These are phyloP conservation scores for Polygonum maritimum DNA, from an alignment of 148 eudicot species.

Conservation along the genomic window DNA sequence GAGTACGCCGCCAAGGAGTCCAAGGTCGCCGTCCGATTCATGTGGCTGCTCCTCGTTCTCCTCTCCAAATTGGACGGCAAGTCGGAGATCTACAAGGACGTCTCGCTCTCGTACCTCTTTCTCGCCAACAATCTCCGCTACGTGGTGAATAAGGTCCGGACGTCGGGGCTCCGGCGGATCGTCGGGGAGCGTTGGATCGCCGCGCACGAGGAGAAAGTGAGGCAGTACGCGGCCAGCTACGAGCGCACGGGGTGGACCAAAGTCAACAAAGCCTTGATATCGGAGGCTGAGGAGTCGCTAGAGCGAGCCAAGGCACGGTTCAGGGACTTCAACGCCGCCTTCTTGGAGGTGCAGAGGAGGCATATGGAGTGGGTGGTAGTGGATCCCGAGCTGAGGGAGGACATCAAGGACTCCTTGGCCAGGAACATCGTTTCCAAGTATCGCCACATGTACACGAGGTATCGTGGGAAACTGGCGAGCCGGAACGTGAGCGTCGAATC, in stretches of 20 bases:
- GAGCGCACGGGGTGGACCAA: slow-evolving; percentile 63
- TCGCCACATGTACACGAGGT: slow-evolving; percentile 35
- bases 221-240: slow-evolving; percentile 49
- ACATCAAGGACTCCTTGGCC: slow-evolving; percentile 40
- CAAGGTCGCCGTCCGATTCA: slow-evolving; percentile 32
- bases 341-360: slow-evolving; percentile 49
- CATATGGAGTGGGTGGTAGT: slow-evolving; percentile 46
- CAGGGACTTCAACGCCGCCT: slow-evolving; percentile 40
- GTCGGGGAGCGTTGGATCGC: slow-evolving; percentile 67
- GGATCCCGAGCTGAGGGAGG: slow-evolving; percentile 56
- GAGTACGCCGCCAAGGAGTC: slow-evolving; percentile 32
- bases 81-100: slow-evolving; percentile 55
- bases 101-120: slow-evolving; percentile 53
- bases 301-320: slow-evolving; percentile 44
- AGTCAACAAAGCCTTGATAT: slow-evolving; percentile 36
- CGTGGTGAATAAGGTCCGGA: slow-evolving; percentile 36
- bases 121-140: slow-evolving; percentile 67
- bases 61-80: slow-evolving; percentile 60
- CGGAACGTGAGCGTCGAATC: slow-evolving; percentile 26
- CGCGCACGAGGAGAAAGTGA: slow-evolving; percentile 39
- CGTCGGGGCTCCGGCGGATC: slow-evolving; percentile 36
- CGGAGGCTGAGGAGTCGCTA: slow-evolving; percentile 19
- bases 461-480: slow-evolving; percentile 16
- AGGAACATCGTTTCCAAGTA: slow-evolving; percentile 34
- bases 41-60: slow-evolving; percentile 55